Base-by-base conservation (phyloP, 148 eudicot genomes). In the Spergularia marina region DNA sequence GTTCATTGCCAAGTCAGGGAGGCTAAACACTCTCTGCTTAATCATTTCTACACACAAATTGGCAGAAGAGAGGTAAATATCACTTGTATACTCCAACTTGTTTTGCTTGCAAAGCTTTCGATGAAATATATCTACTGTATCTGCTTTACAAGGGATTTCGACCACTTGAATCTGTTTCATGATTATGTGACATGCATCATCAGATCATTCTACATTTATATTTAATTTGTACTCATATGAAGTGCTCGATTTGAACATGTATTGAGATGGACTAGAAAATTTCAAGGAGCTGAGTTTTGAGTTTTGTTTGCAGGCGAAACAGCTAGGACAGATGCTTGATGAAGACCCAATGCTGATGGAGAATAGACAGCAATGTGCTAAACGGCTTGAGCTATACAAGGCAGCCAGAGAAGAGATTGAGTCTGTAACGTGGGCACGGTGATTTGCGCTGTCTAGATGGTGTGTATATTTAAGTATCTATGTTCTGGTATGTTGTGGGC, bases 321-420 rank as follows among this genome's bases (percentile, higher is more conserved):
- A 90, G 71, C 94, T 94, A 10, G 93, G 80, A 2, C 84, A 81
- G 62, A 74, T 94, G 84, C 83, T 94, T 20, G 96, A 94, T 80
- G 98, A 94, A 86, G 97, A 94, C 84, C 98, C 98, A 36, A 73
- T 87, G 49, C 58, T 94, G 82, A 94, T 90, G 97, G 93, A 90
- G 87, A 87, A 81, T 85, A 86, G 98, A 78, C 84, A 36, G 54
- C 86, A 92, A 77, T 82, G 81, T 56, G 92, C 92, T 0, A 89
- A 92, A 77, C 88, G 97, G 83, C 97, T 94, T 51, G 93, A 94
- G 75, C 76, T 94, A 44, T 94, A 91, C 85, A 89, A 90, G 89
- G 75, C 91, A 34, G 96, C 97, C 13, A 87, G 96, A 80, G 98
- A 90, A 41, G 97, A 94, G 85, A 87, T 92, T 44, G 98, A 92